Evolutionary conservation across 257 asterid species (phyloP).

Genomic region (Nemophila menziesii): DNA sequence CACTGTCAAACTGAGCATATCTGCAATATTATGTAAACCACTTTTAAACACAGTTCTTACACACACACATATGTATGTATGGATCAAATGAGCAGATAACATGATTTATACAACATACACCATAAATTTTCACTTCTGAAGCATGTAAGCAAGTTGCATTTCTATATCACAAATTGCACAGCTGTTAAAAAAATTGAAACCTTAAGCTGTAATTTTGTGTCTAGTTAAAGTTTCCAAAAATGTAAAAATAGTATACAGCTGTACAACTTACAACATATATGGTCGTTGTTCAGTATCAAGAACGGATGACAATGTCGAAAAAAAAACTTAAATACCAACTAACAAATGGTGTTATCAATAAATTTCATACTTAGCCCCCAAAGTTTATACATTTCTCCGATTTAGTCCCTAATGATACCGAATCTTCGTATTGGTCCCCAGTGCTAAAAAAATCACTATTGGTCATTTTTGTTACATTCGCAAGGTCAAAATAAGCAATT

Average conservation of each 20-base stretch:
- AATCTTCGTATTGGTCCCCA: too few species aligned
- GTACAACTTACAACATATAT: background rate
- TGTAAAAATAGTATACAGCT: background rate
- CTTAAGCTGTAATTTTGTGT: background rate
- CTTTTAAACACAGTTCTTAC: constrained; percentile 9
- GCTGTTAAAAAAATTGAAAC: too few species aligned
- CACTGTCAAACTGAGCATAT: constrained; percentile 94
- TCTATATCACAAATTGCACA: background rate
- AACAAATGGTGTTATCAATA: too few species aligned
- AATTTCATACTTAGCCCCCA: too few species aligned
- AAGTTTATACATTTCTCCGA: too few species aligned
- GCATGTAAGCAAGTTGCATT: background rate
- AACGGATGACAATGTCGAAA: background rate
- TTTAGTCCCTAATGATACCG: too few species aligned
- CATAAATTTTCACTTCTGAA: background rate
- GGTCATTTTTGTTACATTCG: too few species aligned
- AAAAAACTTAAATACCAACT: too few species aligned
- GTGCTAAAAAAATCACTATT: too few species aligned
- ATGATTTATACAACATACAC: background rate
- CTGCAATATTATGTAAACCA: constrained; percentile 38
- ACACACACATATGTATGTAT: background rate
- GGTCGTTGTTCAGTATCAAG: background rate
- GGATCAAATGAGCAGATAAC: background rate
- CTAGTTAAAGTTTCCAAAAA: background rate
- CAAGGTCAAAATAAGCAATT: too few species aligned